Percentiles rank a stretch among this genome's conserved stretches.
Evolutionary conservation across 208 protist genomes (phyloP).

Genomic region (Strigomonas galati): DNA sequence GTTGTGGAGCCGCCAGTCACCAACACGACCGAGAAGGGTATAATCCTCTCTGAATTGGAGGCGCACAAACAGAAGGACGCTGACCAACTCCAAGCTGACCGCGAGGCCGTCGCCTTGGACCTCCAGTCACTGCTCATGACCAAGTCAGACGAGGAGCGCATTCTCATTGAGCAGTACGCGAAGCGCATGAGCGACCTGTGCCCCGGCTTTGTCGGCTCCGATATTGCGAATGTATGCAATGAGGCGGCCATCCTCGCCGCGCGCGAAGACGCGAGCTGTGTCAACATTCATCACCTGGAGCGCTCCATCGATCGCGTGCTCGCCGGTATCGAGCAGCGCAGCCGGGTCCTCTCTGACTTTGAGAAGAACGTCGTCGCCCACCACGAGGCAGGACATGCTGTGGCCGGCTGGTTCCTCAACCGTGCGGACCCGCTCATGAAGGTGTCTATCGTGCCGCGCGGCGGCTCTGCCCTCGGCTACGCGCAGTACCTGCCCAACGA

Average conservation of each 20-base stretch:
- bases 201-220: slow-evolving; percentile 90
- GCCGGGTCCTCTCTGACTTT: slow-evolving; percentile 71
- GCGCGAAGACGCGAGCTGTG: slow-evolving; percentile 49
- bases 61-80: background rate
- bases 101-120: slow-evolving; percentile 34
- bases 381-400: slow-evolving; percentile 98
- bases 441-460: slow-evolving; percentile 97
- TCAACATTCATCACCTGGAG: slow-evolving; percentile 91
- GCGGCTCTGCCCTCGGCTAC: slow-evolving; percentile 94
- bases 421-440: slow-evolving; percentile 97
- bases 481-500: slow-evolving; percentile 98
- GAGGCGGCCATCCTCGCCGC: slow-evolving; percentile 92
- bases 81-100: background rate
- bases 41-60: background rate
- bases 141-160: slow-evolving; percentile 53
- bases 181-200: slow-evolving; percentile 71
- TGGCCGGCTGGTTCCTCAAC: slow-evolving; percentile 97
- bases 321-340: slow-evolving; percentile 94
- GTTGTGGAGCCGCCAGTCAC: background rate
- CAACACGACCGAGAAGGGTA: background rate
- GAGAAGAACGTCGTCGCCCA: slow-evolving; percentile 96
- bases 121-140: slow-evolving; percentile 37
- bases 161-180: slow-evolving; percentile 68
- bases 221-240: slow-evolving; percentile 98
- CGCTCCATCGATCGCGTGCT: slow-evolving; percentile 95